Percentiles rank a stretch among this genome's conserved stretches.
Conservation (phyloP, 371 early-diverging fungal species). For the Rhizopus microsporus region DNA sequence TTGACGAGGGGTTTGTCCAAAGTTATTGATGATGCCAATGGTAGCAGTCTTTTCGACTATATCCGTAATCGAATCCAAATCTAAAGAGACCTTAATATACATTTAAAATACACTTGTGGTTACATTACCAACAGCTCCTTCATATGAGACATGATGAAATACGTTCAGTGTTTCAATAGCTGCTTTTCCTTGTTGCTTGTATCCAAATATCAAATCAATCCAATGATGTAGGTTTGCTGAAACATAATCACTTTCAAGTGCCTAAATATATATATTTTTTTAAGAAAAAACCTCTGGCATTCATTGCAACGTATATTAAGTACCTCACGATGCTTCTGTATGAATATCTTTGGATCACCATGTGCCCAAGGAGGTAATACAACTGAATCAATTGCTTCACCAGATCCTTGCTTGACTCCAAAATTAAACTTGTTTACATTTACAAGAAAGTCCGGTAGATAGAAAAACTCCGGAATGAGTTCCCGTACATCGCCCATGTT, state of each 20-base stretch:
- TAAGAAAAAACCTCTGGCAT: neutral
- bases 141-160: slow-evolving; percentile 89
- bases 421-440: slow-evolving; percentile 88
- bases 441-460: slow-evolving; percentile 82
- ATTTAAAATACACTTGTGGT: neutral
- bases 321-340: slow-evolving; percentile 81
- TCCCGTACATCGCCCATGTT: slow-evolving; percentile 87
- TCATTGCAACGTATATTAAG: neutral
- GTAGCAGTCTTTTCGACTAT: slow-evolving; percentile 89
- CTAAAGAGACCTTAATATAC: slow-evolving; percentile 16
- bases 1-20: slow-evolving; percentile 93
- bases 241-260: slow-evolving; percentile 91
- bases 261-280: slow-evolving; percentile 35
- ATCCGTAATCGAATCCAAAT: slow-evolving; percentile 85
- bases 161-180: slow-evolving; percentile 87
- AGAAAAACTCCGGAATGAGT: slow-evolving; percentile 89
- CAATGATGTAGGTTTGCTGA: slow-evolving; percentile 82
- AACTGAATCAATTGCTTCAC: slow-evolving; percentile 77
- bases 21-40: slow-evolving; percentile 92
- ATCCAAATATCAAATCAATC: slow-evolving; percentile 92
- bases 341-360: slow-evolving; percentile 83
- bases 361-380: slow-evolving; percentile 86
- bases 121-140: slow-evolving; percentile 77
- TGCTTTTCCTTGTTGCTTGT: slow-evolving; percentile 81
- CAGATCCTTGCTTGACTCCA: slow-evolving; percentile 71